Evolutionary conservation across 2,329 filamentous ascomycete species (phyloP).

Genomic region (Geosmithia putterillii): DNA sequence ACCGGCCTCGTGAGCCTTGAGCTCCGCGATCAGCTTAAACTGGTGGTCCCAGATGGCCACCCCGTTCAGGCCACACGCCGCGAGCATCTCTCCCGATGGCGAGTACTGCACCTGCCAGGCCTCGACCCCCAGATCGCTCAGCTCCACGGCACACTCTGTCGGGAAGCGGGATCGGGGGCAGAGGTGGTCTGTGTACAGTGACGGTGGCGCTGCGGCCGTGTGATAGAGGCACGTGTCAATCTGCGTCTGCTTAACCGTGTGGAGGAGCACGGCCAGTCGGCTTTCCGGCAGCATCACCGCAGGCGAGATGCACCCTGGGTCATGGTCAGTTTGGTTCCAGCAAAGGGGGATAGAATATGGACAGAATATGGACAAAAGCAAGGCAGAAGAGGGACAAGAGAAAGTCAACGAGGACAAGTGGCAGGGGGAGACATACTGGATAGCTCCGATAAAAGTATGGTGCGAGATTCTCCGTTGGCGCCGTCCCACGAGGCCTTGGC

Average conservation of each 20-base stretch:
- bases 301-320: conserved; percentile 73
- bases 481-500: conserved; percentile 76
- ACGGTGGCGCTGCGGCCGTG: conserved; percentile 66
- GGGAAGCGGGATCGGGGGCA: conserved; percentile 78
- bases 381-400: background rate
- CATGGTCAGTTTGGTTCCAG: background rate
- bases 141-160: conserved; percentile 53
- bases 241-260: conserved; percentile 75
- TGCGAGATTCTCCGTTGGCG: conserved; percentile 61
- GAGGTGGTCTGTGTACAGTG: conserved; percentile 77
- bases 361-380: too few species aligned
- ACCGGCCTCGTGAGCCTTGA: conserved; percentile 55
- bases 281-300: conserved; percentile 95
- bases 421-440: conserved; percentile 49
- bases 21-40: conserved; percentile 50
- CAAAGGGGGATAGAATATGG: conserved; percentile 4
- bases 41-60: conserved; percentile 75
- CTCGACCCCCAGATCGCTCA: conserved; percentile 65
- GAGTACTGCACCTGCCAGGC: conserved; percentile 91
- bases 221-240: conserved; percentile 80
- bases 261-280: conserved; percentile 66
- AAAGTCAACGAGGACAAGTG: background rate
- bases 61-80: conserved; percentile 66
- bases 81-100: conserved; percentile 70
- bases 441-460: conserved; percentile 63